Evolutionary conservation across 2,329 filamentous ascomycete species (phyloP).

Genomic region (Aureobasidium sp.): DNA sequence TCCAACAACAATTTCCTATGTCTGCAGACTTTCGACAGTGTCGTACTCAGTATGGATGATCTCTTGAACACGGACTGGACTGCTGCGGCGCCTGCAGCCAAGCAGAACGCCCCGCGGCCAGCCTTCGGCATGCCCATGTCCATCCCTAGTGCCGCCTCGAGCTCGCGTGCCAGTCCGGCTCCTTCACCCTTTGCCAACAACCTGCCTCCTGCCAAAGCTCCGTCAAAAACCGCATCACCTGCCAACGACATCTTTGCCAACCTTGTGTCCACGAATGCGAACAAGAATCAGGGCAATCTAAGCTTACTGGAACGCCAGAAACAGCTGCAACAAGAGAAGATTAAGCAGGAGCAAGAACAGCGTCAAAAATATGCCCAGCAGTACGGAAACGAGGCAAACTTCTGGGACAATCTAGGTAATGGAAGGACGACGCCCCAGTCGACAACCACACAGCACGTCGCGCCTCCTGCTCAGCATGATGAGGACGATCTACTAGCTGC

Average conservation of each 20-base stretch:
- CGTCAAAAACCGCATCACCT: slow-evolving; percentile 45
- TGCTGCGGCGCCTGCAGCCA: slow-evolving; percentile 11
- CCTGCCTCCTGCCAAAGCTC: slow-evolving; percentile 37
- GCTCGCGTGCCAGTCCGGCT: slow-evolving; percentile 33
- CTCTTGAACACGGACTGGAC: slow-evolving; percentile 43
- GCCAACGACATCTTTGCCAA: slow-evolving; percentile 69
- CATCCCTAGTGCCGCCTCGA: slow-evolving; percentile 18
- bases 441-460: slow-evolving; percentile 23
- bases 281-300: slow-evolving; percentile 60
- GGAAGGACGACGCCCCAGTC: slow-evolving; percentile 39
- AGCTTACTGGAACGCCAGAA: slow-evolving; percentile 58
- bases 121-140: slow-evolving; percentile 24
- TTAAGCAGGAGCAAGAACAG: slow-evolving; percentile 67
- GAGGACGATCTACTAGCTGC: slow-evolving; percentile 56
- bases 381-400: slow-evolving; percentile 63
- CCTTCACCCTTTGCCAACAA: slow-evolving; percentile 35
- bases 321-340: slow-evolving; percentile 70
- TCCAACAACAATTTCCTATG: not conserved
- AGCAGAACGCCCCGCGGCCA: slow-evolving; percentile 13
- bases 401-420: slow-evolving; percentile 66
- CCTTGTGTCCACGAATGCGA: slow-evolving; percentile 57
- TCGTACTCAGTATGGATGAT: slow-evolving; percentile 38
- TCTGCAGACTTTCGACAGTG: slow-evolving; percentile 7
- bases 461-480: slow-evolving; percentile 21
- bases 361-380: slow-evolving; percentile 65